Evolutionary conservation across 2,329 filamentous ascomycete species (phyloP).

Genomic region (Colletotrichum viniferum): DNA sequence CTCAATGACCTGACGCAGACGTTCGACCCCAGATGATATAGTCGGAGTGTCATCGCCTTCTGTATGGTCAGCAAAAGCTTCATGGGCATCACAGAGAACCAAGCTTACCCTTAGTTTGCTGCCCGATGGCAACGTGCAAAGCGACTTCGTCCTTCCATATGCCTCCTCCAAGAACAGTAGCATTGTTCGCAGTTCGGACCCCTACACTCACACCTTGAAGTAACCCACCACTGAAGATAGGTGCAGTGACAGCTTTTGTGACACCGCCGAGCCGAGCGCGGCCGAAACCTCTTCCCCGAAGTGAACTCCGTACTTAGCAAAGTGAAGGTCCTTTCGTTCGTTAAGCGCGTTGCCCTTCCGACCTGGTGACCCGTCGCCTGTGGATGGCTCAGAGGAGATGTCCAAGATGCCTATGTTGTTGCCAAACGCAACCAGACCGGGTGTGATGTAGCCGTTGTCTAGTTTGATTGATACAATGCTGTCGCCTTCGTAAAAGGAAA

Average conservation of each 20-base stretch:
- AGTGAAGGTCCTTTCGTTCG: constrained; percentile 32
- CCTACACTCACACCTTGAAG: constrained; percentile 44
- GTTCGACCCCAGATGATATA: neutral
- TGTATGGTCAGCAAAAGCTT: neutral
- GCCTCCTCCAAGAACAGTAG: constrained; percentile 40
- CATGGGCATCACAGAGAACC: accelerated
- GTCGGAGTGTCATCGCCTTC: neutral
- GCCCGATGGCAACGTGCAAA: constrained; percentile 43
- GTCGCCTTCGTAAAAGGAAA: neutral
- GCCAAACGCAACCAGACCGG: constrained; percentile 53
- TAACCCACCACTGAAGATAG: constrained; percentile 31
- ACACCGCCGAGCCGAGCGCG: constrained; percentile 48
- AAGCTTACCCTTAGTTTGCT: constrained; percentile 28
- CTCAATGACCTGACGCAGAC: neutral
- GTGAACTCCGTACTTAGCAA: constrained; percentile 43
- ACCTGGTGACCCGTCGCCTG: constrained; percentile 48
- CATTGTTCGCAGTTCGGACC: constrained; percentile 39
- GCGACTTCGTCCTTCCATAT: constrained; percentile 46
- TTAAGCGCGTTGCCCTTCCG: constrained; percentile 23
- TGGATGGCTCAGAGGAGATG: constrained; percentile 46
- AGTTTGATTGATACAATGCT: constrained; percentile 34
- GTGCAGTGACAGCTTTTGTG: constrained; percentile 45
- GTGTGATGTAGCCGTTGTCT: constrained; percentile 49
- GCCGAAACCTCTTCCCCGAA: constrained; percentile 43
- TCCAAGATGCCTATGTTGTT: constrained; percentile 53